Base-by-base conservation (phyloP, 192 early-diverging fungal species). In the Physocladia obscura region DNA sequence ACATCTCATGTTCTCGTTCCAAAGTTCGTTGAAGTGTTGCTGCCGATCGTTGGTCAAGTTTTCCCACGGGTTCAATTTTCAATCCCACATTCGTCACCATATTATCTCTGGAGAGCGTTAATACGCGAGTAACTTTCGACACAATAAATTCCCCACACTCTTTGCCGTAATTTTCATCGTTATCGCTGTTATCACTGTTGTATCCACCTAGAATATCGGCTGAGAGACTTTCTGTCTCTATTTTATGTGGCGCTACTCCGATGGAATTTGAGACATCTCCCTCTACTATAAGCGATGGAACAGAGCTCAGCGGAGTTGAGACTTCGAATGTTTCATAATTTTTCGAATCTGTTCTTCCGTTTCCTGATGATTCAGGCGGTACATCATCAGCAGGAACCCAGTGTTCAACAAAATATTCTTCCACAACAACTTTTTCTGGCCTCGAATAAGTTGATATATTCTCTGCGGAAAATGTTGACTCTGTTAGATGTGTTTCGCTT, bases 331-430 rank as follows among this genome's bases (percentile, higher is more conserved):
- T n/a, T n/a, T n/a, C n/a, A n/a, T n/a, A n/a, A n/a, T n/a, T n/a
- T 29, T 17, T 55, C 21, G 15, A 29, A 26, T 17, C 13, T 29
- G 11, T 26, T 17, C n/a, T n/a, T n/a, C n/a, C n/a, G n/a, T n/a
- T n/a, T n/a, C n/a, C n/a, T n/a, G n/a, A n/a, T n/a, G n/a, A n/a
- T n/a, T n/a, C n/a, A n/a, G n/a, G n/a, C n/a, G n/a, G n/a, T n/a
- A n/a, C n/a, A n/a, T n/a, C n/a, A n/a, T n/a, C n/a, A n/a, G 60
- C 22, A 5, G 32, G 62, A 21, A 51, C 62, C 48, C 62, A 51
- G 24, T 65, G 62, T 30, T 65, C 37, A 19, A 65, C 49, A 36
- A 51, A 65, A 34, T 65, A 65, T 49, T 65, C 62, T 51, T 65
- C 62, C 15, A 65, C 32, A 8, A 65, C 49, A 51, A 65, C 13